Conservation (phyloP, 2,329 filamentous ascomycete genomes). For the Penicillium sp. region DNA sequence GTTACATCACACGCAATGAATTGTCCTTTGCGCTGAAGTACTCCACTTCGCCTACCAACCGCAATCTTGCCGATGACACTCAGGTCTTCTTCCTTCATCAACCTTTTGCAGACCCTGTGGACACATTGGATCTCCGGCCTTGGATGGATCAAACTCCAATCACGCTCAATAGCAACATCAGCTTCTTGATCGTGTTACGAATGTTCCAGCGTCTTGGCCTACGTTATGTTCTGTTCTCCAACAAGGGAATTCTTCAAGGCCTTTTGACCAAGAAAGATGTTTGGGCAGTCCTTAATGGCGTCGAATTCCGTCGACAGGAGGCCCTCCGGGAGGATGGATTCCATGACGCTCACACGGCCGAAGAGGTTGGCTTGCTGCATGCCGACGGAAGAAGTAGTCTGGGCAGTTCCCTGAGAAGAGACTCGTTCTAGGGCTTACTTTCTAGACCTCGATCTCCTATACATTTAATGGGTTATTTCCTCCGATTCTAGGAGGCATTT, state of each 20-base stretch:
- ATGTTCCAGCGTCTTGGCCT: slow-evolving; percentile 96
- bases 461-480: background rate
- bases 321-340: slow-evolving; percentile 30
- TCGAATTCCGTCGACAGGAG: slow-evolving; percentile 53
- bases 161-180: slow-evolving; percentile 75
- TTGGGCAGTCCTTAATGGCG: slow-evolving; percentile 86
- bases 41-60: slow-evolving; percentile 50
- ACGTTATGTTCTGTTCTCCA: slow-evolving; percentile 83
- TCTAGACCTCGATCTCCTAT: background rate
- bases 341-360: slow-evolving; percentile 27
- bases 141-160: slow-evolving; percentile 99
- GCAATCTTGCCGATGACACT: slow-evolving; percentile 65
- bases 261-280: slow-evolving; percentile 96
- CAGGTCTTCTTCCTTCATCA: slow-evolving; percentile 85
- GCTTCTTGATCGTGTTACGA: slow-evolving; percentile 78
- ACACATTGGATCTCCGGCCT: slow-evolving; percentile 82
- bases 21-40: slow-evolving; percentile 76
- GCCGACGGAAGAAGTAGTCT: slow-evolving; percentile 34
- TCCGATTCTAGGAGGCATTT: background rate
- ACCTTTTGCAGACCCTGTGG: slow-evolving; percentile 73
- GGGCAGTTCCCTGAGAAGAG: slow-evolving; percentile 32
- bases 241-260: slow-evolving; percentile 78
- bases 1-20: slow-evolving; percentile 92
- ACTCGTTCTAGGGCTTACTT: slow-evolving; percentile 24
- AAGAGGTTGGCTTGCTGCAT: slow-evolving; percentile 41